phyloP scores from a whole-genome alignment of 352 stramenopile species.

The Phytophthora constricta region DNA sequence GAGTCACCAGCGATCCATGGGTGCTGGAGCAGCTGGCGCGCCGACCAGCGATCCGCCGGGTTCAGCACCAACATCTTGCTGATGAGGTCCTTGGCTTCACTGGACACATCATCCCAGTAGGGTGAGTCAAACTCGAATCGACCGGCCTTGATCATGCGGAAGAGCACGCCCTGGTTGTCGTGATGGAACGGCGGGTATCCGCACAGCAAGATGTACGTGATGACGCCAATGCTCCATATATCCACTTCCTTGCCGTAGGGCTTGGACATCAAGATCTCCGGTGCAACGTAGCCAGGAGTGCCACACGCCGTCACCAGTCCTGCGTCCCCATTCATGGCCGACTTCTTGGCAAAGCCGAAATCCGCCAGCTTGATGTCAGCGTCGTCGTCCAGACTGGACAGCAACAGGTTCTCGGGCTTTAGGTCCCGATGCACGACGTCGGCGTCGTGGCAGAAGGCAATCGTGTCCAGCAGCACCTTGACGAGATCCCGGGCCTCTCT shows the following conservation, averaged over 20 bases:
- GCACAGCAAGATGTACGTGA: slow-evolving; percentile 88
- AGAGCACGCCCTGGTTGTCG: slow-evolving; percentile 91
- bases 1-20: slow-evolving; percentile 88
- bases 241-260: slow-evolving; percentile 84
- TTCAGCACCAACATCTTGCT: slow-evolving; percentile 89
- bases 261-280: slow-evolving; percentile 77
- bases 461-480: slow-evolving; percentile 80
- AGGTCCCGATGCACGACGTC: slow-evolving; percentile 95
- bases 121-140: slow-evolving; percentile 78
- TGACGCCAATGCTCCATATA: slow-evolving; percentile 92
- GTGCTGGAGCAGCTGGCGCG: slow-evolving; percentile 76
- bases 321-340: slow-evolving; percentile 53
- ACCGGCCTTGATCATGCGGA: slow-evolving; percentile 75
- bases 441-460: slow-evolving; percentile 86
- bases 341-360: slow-evolving; percentile 86
- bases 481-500: slow-evolving; percentile 84
- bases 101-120: slow-evolving; percentile 84
- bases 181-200: slow-evolving; percentile 90
- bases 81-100: slow-evolving; percentile 90
- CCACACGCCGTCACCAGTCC: slow-evolving; percentile 71
- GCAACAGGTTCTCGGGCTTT: slow-evolving; percentile 97
- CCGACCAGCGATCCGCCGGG: slow-evolving; percentile 78
- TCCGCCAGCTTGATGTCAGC: slow-evolving; percentile 86
- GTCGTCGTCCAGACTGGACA: slow-evolving; percentile 73
- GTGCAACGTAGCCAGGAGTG: slow-evolving; percentile 80